phyloP scores from a whole-genome alignment of 208 protist genomes.

The Leishmania turanica region DNA sequence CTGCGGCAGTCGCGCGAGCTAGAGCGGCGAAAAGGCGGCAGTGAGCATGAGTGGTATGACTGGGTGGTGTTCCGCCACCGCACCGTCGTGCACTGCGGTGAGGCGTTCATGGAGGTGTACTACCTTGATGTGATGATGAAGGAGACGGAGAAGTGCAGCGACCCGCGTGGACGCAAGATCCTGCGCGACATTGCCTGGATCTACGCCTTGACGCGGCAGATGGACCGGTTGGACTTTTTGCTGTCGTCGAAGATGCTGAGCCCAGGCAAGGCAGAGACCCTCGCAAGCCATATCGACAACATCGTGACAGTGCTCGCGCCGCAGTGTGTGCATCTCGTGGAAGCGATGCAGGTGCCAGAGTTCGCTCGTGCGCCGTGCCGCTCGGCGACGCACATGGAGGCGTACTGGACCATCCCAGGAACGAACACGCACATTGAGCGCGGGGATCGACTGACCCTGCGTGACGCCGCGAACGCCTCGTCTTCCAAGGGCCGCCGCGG shows the following conservation, averaged over 20 bases:
- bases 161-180: slow-evolving; percentile 82
- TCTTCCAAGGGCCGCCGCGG: slow-evolving; percentile 11
- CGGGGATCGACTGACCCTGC: slow-evolving; percentile 56
- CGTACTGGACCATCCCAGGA: slow-evolving; percentile 92
- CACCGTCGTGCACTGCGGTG: slow-evolving; percentile 86
- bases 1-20: slow-evolving; percentile 77
- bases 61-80: slow-evolving; percentile 89
- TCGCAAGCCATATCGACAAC: slow-evolving; percentile 83
- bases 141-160: slow-evolving; percentile 72
- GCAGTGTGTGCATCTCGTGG: slow-evolving; percentile 85
- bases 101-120: slow-evolving; percentile 90
- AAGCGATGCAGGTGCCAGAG: slow-evolving; percentile 75
- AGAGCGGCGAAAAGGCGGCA: slow-evolving; percentile 80
- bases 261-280: slow-evolving; percentile 55
- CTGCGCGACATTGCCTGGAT: slow-evolving; percentile 90
- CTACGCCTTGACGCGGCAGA: slow-evolving; percentile 75
- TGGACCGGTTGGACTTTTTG: slow-evolving; percentile 80
- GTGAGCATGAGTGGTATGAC: slow-evolving; percentile 91
- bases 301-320: slow-evolving; percentile 86
- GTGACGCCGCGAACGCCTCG: slow-evolving; percentile 18
- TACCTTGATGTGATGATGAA: slow-evolving; percentile 81
- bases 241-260: slow-evolving; percentile 78
- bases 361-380: slow-evolving; percentile 59
- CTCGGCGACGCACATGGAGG: slow-evolving; percentile 56
- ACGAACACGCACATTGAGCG: slow-evolving; percentile 83